Base-by-base conservation (phyloP, 345 rosid species). In the Euphorbia peplus region DNA sequence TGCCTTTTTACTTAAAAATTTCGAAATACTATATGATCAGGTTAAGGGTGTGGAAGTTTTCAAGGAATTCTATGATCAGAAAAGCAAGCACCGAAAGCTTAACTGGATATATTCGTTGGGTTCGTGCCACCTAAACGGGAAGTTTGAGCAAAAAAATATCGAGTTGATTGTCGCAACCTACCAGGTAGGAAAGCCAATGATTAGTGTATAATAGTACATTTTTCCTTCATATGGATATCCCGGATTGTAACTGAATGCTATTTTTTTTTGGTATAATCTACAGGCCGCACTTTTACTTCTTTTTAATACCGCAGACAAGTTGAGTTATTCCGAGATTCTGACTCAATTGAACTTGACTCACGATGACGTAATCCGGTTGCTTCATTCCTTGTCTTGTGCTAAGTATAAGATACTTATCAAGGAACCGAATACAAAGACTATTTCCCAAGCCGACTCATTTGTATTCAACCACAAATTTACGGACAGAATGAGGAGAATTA, bases 401-500 rank as follows among this genome's bases (percentile, higher is more conserved):
- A 75, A 75, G 67, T 64, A 76, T 28, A 71, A 71, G 64, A 70
- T 76, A 68, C 79, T 76, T 8, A 22, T 4, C n/a, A 76, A 76
- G 71, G 67, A 70, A 41, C 72, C 79, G n/a, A 60, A 35, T 15
- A 64, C 72, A 21, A 76, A 66, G 69, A 70, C 44, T 11, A 63
- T 76, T 60, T 60, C 72, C 22, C 72, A 53, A 18, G 51, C 67
- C 3, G 75, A 76, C 26, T 16, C 12, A 68, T 76, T 76, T 32
- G 80, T 67, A 59, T 64, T 61, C 57, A 76, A 76, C 63, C 51
- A 26, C 69, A 95, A 87, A 79, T 95, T 95, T 76, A 86, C 88
- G 0, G 95, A 95, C 72, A 83, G 86, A 78, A 81, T 92, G 99
- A 83, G 96, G 84, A 90, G 98, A 82, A 92, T 95, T 63, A 92